A percentile compares a stretch with the other conserved stretches of the same genome.
Conservation (phyloP, 2,329 filamentous ascomycete genomes). For the Cladophialophora chaetospira region DNA sequence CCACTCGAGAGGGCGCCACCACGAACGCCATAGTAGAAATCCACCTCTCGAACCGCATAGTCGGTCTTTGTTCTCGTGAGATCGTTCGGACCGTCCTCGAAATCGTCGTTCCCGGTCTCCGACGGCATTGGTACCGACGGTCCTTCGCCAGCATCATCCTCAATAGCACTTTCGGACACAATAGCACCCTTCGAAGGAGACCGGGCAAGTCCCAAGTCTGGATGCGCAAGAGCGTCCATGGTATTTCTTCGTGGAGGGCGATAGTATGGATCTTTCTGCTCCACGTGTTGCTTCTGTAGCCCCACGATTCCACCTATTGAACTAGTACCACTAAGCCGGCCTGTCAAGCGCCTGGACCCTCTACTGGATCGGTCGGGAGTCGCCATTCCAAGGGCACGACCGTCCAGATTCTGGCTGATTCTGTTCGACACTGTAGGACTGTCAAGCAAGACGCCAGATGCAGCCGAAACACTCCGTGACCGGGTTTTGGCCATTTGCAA, state of each 20-base stretch:
- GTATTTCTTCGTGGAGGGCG: conserved; percentile 75
- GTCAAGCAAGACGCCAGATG: conserved; percentile 63
- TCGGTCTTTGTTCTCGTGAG: conserved; percentile 63
- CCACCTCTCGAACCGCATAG: conserved; percentile 80
- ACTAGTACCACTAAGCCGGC: conserved; percentile 46
- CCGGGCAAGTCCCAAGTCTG: conserved; percentile 46
- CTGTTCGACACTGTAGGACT: conserved; percentile 50
- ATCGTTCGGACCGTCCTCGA: conserved; percentile 43
- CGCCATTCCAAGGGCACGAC: conserved; percentile 50
- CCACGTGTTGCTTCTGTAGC: conserved; percentile 48
- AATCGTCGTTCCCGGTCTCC: conserved; percentile 44
- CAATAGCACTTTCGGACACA: conserved; percentile 47
- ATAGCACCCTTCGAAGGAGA: conserved; percentile 43
- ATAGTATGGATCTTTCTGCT: conserved; percentile 78
- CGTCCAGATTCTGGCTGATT: conserved; percentile 55
- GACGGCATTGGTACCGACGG: conserved; percentile 34
- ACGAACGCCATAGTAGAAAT: conserved; percentile 93
- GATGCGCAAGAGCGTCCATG: conserved; percentile 48
- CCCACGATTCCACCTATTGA: conserved; percentile 49
- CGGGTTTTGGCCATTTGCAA: conserved; percentile 56
- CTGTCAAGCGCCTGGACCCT: conserved; percentile 67
- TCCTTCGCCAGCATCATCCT: conserved; percentile 42
- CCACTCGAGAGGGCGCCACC: conserved; percentile 84
- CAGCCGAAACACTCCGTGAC: conserved; percentile 62
- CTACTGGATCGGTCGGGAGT: conserved; percentile 71